Percentiles rank a stretch among this genome's conserved stretches.
Conservation (phyloP, 495 filamentous ascomycete species). For the Trichoderma gamsii region DNA sequence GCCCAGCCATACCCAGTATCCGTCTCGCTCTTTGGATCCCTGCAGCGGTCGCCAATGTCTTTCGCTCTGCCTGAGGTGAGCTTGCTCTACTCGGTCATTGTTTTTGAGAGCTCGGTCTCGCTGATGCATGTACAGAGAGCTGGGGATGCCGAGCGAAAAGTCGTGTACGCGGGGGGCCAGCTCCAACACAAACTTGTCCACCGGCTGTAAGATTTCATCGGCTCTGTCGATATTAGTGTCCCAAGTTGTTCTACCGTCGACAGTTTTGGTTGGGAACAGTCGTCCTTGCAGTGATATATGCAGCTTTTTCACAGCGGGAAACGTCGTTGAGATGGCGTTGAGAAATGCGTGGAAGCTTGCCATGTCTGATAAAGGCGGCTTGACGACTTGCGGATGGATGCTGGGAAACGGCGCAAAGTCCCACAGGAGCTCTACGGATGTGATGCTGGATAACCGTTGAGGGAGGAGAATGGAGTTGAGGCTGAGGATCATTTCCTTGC, state of each 20-base stretch:
- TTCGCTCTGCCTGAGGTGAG: not conserved
- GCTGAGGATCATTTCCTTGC: constrained; percentile 16
- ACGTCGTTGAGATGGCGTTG: not conserved
- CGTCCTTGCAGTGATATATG: constrained; percentile 3
- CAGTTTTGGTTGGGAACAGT: not conserved
- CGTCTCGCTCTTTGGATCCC: not conserved
- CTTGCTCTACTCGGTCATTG: not conserved
- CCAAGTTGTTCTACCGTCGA: not conserved
- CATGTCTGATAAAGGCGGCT: constrained; percentile 8
- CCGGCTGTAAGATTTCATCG: not conserved
- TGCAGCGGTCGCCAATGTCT: not conserved
- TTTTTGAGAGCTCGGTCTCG: not conserved
- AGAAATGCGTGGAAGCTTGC: not conserved
- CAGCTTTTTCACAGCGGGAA: not conserved
- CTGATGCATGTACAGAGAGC: not conserved
- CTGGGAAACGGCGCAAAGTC: constrained; percentile 12
- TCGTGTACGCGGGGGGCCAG: not conserved
- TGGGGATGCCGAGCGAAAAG: not conserved
- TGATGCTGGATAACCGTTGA: constrained; percentile 14
- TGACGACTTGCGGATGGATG: not conserved
- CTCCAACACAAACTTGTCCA: not conserved
- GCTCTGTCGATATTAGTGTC: not conserved
- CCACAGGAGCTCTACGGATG: constrained; percentile 20
- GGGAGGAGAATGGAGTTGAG: constrained; percentile 16
- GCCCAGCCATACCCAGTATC: constrained; percentile 4